phyloP scores from a whole-genome alignment of 257 asterid genomes.

The Plantago elongata region DNA sequence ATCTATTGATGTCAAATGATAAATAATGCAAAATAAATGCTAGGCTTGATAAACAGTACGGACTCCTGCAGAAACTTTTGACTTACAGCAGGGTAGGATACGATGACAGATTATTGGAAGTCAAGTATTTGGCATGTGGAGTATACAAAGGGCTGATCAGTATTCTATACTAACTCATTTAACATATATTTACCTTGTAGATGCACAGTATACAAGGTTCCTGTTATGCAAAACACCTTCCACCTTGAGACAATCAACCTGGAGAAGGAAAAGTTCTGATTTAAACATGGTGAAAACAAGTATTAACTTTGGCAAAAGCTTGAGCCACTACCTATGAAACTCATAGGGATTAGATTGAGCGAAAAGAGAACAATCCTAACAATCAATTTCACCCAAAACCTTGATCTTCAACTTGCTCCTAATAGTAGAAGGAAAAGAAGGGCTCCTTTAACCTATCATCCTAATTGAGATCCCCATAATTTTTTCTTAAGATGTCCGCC shows the following conservation, averaged over 20 bases:
- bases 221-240: constrained; percentile 90
- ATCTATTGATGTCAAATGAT: too few species aligned
- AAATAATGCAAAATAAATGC: too few species aligned
- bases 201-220: constrained; percentile 93
- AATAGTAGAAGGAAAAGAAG: too few species aligned
- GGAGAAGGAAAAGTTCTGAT: constrained; percentile 21
- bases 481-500: constrained; percentile 3
- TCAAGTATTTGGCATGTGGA: too few species aligned
- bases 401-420: too few species aligned
- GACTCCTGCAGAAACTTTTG: too few species aligned
- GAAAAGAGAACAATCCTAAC: too few species aligned
- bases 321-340: constrained; percentile 16
- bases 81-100: too few species aligned
- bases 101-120: too few species aligned
- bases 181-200: constrained; percentile 61
- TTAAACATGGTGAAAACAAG: constrained; percentile 11
- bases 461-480: background rate
- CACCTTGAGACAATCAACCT: constrained; percentile 98
- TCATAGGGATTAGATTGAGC: constrained; percentile 9
- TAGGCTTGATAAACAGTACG: too few species aligned
- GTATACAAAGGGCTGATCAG: too few species aligned
- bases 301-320: constrained; percentile 7
- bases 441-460: background rate
- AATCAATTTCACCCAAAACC: too few species aligned
- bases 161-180: background rate